phyloP scores from a whole-genome alignment of 2,329 filamentous ascomycete species.

The Diaporthe longicolla region DNA sequence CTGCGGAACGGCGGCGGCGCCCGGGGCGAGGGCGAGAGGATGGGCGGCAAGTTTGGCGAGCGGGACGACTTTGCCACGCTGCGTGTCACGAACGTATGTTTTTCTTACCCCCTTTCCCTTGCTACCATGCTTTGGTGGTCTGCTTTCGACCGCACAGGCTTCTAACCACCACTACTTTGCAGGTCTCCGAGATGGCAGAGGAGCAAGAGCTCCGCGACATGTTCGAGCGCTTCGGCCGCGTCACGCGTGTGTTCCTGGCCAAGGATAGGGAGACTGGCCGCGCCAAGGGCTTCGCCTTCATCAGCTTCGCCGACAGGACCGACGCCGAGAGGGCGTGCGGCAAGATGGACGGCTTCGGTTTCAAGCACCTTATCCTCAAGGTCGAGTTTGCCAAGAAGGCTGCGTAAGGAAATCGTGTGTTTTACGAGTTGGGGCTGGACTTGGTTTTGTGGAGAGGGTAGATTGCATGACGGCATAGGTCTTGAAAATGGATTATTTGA shows the following conservation, averaged over 20 bases:
- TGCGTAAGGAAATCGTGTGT: slow-evolving; percentile 47
- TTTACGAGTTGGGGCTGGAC: background rate
- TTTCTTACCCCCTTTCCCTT: slow-evolving; percentile 25
- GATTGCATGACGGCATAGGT: slow-evolving; percentile 10
- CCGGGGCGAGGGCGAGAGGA: slow-evolving; percentile 79
- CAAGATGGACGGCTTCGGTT: slow-evolving; percentile 98
- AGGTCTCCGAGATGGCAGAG: slow-evolving; percentile 98
- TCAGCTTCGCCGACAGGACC: slow-evolving; percentile 91
- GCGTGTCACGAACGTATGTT: slow-evolving; percentile 94
- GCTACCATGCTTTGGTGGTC: background rate
- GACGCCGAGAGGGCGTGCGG: slow-evolving; percentile 94
- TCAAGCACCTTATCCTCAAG: slow-evolving; percentile 87
- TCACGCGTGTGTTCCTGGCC: slow-evolving; percentile 96
- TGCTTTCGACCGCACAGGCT: too few species aligned
- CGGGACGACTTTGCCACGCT: slow-evolving; percentile 96
- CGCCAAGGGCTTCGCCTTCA: slow-evolving; percentile 99
- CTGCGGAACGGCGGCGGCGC: slow-evolving; percentile 79
- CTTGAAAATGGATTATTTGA: slow-evolving; percentile 5
- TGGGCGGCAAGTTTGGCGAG: slow-evolving; percentile 92
- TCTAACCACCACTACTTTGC: slow-evolving; percentile 37
- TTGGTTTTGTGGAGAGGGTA: background rate
- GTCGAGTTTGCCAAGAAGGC: slow-evolving; percentile 91
- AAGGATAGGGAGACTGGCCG: slow-evolving; percentile 97
- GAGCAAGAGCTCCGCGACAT: slow-evolving; percentile 95
- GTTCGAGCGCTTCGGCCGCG: slow-evolving; percentile 97